A percentile compares a stretch with the other conserved stretches of the same genome.
phyloP scores from a whole-genome alignment of 2,329 filamentous ascomycete species.

The Clarireedia monteithiana region DNA sequence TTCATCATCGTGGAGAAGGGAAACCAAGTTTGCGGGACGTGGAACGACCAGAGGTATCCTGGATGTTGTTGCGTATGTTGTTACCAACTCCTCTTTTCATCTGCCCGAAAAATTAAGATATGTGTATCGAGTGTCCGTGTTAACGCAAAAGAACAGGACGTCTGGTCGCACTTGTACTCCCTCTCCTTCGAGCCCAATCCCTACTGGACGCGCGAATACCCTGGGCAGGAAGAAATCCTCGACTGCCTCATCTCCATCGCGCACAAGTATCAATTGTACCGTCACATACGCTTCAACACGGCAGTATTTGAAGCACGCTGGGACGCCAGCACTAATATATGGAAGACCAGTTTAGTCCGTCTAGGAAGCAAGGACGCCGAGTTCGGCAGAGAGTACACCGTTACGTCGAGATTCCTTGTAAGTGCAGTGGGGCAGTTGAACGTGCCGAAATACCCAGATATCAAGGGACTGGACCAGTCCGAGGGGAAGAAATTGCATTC shows the following conservation, averaged over 20 bases:
- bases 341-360: conserved; percentile 41
- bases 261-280: conserved; percentile 45
- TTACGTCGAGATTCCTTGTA: conserved; percentile 48
- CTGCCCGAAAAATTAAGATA: neutral
- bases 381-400: conserved; percentile 32
- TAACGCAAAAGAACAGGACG: conserved; percentile 20
- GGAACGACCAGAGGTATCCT: conserved; percentile 48
- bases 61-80: conserved; percentile 41
- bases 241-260: conserved; percentile 45
- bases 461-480: conserved; percentile 39
- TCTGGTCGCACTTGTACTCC: conserved; percentile 45
- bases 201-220: conserved; percentile 47
- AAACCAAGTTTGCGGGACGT: conserved; percentile 37
- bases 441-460: conserved; percentile 43
- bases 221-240: conserved; percentile 52
- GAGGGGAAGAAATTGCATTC: conserved; percentile 43
- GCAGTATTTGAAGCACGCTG: conserved; percentile 44
- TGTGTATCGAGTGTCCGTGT: neutral
- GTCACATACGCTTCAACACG: conserved; percentile 50
- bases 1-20: conserved; percentile 34
- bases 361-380: conserved; percentile 36
- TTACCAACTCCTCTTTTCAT: neutral
- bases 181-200: conserved; percentile 53
- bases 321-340: conserved; percentile 44
- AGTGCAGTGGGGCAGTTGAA: conserved; percentile 53